Evolutionary conservation across 2,329 filamentous ascomycete species (phyloP).

Genomic region (Aspergillus candidus): DNA sequence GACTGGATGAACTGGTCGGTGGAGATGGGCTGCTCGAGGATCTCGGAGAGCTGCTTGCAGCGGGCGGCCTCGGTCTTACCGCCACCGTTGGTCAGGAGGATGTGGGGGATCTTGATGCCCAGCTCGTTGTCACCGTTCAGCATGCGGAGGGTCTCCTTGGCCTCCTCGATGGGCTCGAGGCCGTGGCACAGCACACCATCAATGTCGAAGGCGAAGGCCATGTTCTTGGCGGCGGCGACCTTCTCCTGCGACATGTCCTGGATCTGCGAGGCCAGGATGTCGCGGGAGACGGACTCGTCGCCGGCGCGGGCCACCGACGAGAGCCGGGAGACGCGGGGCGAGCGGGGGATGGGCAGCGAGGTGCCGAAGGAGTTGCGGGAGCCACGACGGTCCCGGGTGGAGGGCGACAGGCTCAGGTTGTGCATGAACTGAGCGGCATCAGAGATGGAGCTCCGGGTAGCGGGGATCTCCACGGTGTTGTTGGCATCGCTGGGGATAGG

Average conservation of each 20-base stretch:
- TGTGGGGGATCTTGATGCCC: slow-evolving; percentile 70
- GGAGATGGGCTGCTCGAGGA: slow-evolving; percentile 58
- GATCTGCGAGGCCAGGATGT: slow-evolving; percentile 63
- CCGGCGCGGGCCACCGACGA: slow-evolving; percentile 54
- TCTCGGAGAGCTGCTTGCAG: slow-evolving; percentile 60
- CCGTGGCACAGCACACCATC: slow-evolving; percentile 71
- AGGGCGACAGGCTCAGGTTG: slow-evolving; percentile 61
- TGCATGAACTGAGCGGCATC: slow-evolving; percentile 67
- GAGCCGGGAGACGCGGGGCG: slow-evolving; percentile 62
- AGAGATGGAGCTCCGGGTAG: slow-evolving; percentile 61
- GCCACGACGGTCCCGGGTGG: slow-evolving; percentile 59
- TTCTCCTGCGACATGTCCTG: slow-evolving; percentile 63
- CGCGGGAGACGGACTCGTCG: slow-evolving; percentile 50
- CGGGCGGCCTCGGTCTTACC: slow-evolving; percentile 63
- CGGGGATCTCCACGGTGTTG: slow-evolving; percentile 62
- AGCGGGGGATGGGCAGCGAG: slow-evolving; percentile 64
- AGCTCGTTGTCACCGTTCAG: slow-evolving; percentile 71
- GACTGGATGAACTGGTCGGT: slow-evolving; percentile 73
- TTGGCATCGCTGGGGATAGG: slow-evolving; percentile 41
- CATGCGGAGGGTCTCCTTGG: slow-evolving; percentile 60
- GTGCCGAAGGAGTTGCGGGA: slow-evolving; percentile 73
- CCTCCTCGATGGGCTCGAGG: slow-evolving; percentile 63
- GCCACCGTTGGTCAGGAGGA: slow-evolving; percentile 69
- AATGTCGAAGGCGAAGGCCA: slow-evolving; percentile 67
- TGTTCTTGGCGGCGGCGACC: slow-evolving; percentile 65